Evolutionary conservation across 2,329 filamentous ascomycete genomes (phyloP).

Genomic region (Beauveria asiatica): DNA sequence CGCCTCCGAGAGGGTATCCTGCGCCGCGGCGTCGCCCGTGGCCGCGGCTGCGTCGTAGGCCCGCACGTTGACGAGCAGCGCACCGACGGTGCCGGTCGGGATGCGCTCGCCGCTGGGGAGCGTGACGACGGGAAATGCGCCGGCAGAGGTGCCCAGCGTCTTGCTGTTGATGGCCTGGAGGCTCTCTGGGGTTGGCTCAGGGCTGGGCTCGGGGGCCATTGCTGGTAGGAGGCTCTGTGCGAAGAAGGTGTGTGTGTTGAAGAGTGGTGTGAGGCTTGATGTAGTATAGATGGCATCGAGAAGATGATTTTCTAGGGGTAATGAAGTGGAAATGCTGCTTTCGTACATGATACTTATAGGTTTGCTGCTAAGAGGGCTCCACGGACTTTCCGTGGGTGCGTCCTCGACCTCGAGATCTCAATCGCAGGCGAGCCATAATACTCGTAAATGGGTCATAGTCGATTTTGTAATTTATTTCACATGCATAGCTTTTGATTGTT

Average conservation of each 20-base stretch:
- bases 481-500: not conserved
- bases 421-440: not conserved
- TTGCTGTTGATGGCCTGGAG: conserved; percentile 13
- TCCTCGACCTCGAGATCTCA: not conserved
- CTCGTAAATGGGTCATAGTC: too few relatives aligned
- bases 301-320: not conserved
- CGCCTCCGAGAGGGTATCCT: conserved; percentile 3
- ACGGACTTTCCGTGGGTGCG: not conserved
- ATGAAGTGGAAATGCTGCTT: not conserved
- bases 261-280: too few relatives aligned
- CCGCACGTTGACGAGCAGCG: conserved; percentile 12
- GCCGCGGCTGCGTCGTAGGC: conserved; percentile 8
- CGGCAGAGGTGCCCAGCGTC: conserved; percentile 8
- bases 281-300: too few relatives aligned
- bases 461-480: too few relatives aligned
- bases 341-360: not conserved
- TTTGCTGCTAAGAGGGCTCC: not conserved
- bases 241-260: too few relatives aligned
- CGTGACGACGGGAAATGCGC: conserved; percentile 12
- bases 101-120: conserved; percentile 12
- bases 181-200: not conserved
- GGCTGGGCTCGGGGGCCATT: not conserved
- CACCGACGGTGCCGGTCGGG: conserved; percentile 13
- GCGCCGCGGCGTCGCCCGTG: not conserved
- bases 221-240: not conserved